Base-by-base conservation (phyloP, 768 basidiomycete species). In the Xerocomellus intermedius region DNA sequence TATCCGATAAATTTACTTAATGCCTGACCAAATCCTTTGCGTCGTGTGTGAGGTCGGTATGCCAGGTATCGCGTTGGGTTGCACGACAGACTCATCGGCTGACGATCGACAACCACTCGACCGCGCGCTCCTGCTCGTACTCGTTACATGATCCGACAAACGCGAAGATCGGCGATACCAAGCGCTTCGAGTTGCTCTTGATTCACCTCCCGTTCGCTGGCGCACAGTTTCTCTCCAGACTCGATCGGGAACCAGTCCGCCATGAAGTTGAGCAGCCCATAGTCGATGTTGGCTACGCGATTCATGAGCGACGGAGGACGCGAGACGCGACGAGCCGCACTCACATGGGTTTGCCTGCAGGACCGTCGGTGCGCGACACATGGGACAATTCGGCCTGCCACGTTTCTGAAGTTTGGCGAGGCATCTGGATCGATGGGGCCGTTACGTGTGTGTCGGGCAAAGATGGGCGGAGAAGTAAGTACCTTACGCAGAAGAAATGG, bases 391-490 rank as follows among this genome's bases (percentile, higher is more conserved):
- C 3, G 75, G 81, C 63, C 85, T 81, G 0, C 84, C 82, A 9
- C 87, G 78, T 65, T 87, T 89, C 74, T 98, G 94, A 84, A 98
- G 88, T 75, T 96, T 95, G 42, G 91, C 91, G 10, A 96, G 75
- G 66, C 92, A 84, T 41, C 81, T 79, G n/a, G 58, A 42, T 28
- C 48, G 43, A 57, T 42, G 17, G 55, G 72, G 14, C 0, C 42
- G 28, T n/a, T 45, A 37, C n/a, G 28, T 54, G n/a, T 21, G 17
- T 28, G 21, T n/a, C 7, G 21, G 17, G 16, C 9, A 1, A 42
- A 5, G 22, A 8, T 1, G 26, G 2, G 9, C 3, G 4, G 9
- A 9, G 13, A 19, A 17, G 10, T 14, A 61, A 16, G 45, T 8
- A 87, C 70, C 87, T 72, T 4, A 89, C 85, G 55, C 87, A 89